Percentiles rank a stretch among this genome's conserved stretches.
Conservation (phyloP, 1,139 yeast species). For the Wickerhamomyces sp. region DNA sequence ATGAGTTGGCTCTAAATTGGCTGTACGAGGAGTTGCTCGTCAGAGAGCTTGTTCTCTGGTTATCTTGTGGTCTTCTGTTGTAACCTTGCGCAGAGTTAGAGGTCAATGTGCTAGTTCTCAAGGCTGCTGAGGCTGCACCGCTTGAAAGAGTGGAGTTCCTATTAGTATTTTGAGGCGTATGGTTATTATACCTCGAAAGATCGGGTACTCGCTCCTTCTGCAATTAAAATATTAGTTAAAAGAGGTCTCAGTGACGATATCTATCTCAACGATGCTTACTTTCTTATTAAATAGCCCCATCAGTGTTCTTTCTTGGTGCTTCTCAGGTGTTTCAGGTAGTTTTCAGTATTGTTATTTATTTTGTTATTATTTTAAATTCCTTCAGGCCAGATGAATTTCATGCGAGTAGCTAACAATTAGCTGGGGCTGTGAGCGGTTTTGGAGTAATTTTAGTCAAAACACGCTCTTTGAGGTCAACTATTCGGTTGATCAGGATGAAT, state of each 20-base stretch:
- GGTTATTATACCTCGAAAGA: conserved; percentile 11
- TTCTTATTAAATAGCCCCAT: conserved; percentile 2
- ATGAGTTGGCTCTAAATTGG: conserved; percentile 3
- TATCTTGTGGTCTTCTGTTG: not conserved
- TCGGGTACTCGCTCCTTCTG: conserved; percentile 13
- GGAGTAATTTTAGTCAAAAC: too few relatives aligned
- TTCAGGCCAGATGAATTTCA: not conserved
- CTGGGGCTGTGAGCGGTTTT: not conserved
- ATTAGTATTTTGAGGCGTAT: conserved; percentile 3
- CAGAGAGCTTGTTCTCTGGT: conserved; percentile 2
- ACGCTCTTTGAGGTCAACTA: too few relatives aligned
- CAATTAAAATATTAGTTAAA: not conserved
- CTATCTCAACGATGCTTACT: not conserved
- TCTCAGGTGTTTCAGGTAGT: not conserved
- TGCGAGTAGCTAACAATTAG: not conserved
- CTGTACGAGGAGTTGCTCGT: conserved; percentile 1
- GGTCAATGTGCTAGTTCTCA: conserved; percentile 9
- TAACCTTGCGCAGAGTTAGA: not conserved
- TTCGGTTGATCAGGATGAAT: too few relatives aligned
- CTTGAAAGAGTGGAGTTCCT: conserved; percentile 3
- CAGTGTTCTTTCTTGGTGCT: not conserved
- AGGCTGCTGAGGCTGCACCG: conserved; percentile 13
- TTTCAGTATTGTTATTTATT: not conserved
- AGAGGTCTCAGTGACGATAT: not conserved
- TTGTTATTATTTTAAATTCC: not conserved